A percentile compares a stretch with the other conserved stretches of the same genome.
These are phyloP conservation scores for Macrolepiota fuliginosa DNA, from an alignment of 768 basidiomycete species.

Conservation along the genomic window DNA sequence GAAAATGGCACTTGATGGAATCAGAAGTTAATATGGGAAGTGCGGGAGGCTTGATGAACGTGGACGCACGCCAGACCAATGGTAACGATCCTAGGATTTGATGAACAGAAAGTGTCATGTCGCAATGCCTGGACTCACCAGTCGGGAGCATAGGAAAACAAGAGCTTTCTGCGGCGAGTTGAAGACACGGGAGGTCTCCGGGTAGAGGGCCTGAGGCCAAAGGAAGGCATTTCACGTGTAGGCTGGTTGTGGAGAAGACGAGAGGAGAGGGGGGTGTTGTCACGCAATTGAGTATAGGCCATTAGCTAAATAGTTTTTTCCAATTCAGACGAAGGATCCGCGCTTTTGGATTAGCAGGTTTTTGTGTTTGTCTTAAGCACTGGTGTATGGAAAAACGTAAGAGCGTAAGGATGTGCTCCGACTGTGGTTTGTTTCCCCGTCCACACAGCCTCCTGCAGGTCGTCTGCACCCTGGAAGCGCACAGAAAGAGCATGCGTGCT, in stretches of 20 bases:
- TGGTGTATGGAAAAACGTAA: not conserved
- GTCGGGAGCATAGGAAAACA: slow-evolving; percentile 71
- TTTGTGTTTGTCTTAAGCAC: too few relatives aligned
- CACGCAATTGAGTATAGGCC: slow-evolving; percentile 26
- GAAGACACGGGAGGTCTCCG: slow-evolving; percentile 24
- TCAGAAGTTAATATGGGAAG: not conserved
- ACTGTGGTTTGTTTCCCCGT: not conserved
- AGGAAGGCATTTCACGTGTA: slow-evolving; percentile 23
- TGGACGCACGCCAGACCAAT: slow-evolving; percentile 59
- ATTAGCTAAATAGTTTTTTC: slow-evolving; percentile 13
- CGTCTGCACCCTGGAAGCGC: not conserved
- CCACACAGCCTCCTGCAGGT: not conserved
- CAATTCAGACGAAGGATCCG: too few relatives aligned
- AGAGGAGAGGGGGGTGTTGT: not conserved
- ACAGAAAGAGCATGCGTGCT: not conserved
- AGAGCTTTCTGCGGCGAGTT: slow-evolving; percentile 36
- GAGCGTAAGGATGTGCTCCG: not conserved
- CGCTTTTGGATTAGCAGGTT: too few relatives aligned
- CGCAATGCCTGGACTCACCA: slow-evolving; percentile 47
- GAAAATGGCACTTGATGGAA: slow-evolving; percentile 49
- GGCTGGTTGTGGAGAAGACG: not conserved
- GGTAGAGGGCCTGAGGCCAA: slow-evolving; percentile 22
- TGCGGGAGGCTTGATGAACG: not conserved
- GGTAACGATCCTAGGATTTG: slow-evolving; percentile 56
- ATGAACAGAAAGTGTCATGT: slow-evolving; percentile 10